Evolutionary conservation across 192 early-diverging fungal species (phyloP).

Genomic region (Backusella mclennaniae): DNA sequence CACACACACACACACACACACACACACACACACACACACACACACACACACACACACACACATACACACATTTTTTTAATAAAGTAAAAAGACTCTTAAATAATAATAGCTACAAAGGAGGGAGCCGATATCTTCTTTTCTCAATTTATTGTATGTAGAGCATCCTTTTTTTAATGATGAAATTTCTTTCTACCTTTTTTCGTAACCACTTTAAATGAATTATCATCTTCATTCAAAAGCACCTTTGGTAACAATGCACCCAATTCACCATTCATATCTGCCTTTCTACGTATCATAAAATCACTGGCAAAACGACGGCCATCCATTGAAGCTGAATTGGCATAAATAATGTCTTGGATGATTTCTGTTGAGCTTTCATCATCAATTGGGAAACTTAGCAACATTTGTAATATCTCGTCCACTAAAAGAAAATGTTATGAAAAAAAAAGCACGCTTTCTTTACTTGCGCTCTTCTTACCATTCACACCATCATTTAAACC

Average conservation of each 20-base stretch:
- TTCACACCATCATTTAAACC: conserved; percentile 53
- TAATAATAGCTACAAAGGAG: too few relatives aligned
- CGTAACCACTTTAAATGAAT: conserved; percentile 21
- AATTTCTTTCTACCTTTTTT: conserved; percentile 26
- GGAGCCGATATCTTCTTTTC: not conserved
- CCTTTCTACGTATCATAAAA: conserved; percentile 70
- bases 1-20: too few relatives aligned
- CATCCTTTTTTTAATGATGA: not conserved
- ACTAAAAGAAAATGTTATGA: conserved; percentile 17
- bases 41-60: too few relatives aligned
- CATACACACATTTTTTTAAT: not conserved
- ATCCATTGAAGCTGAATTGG: conserved; percentile 65
- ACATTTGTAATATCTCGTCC: conserved; percentile 73
- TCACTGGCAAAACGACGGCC: conserved; percentile 77
- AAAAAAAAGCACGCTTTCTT: not conserved
- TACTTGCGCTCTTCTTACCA: conserved; percentile 33
- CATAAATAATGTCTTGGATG: conserved; percentile 71
- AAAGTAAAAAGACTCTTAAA: not conserved
- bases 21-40: too few relatives aligned
- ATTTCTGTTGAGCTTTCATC: conserved; percentile 59
- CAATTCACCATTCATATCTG: conserved; percentile 48
- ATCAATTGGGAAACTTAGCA: conserved; percentile 68
- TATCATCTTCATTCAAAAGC: not conserved
- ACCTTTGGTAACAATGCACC: conserved; percentile 15
- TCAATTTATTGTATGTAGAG: not conserved